Conservation (phyloP, 139 green algal genomes). For the Chlorella sp. region DNA sequence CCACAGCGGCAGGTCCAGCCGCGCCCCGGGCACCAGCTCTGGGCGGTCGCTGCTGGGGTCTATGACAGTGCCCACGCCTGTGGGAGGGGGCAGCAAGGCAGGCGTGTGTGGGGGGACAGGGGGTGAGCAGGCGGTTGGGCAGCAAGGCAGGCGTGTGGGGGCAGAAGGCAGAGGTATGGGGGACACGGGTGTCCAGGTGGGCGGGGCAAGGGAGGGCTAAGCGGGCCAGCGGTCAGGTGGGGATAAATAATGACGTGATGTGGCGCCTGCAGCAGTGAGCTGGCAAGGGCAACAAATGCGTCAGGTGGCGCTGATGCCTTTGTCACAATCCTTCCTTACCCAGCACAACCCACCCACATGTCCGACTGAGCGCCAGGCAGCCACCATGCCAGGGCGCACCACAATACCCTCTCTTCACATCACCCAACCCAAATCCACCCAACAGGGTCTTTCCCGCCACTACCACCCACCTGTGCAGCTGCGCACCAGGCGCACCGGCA, state of each 20-base stretch:
- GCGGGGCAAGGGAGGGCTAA: too few relatives aligned
- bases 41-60: slow-evolving; percentile 54
- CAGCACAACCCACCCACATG: background rate
- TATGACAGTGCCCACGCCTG: slow-evolving; percentile 51
- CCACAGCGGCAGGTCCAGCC: slow-evolving; percentile 64
- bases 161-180: too few relatives aligned
- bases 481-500: background rate
- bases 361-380: background rate
- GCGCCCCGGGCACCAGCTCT: slow-evolving; percentile 36
- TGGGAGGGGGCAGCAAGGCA: background rate
- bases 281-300: too few relatives aligned
- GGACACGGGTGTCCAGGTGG: background rate
- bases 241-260: too few relatives aligned
- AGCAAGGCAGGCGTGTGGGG: too few relatives aligned
- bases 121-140: background rate
- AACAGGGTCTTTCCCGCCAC: too few relatives aligned
- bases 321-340: too few relatives aligned
- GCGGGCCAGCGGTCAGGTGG: too few relatives aligned
- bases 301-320: too few relatives aligned
- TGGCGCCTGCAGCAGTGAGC: too few relatives aligned
- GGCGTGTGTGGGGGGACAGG: background rate
- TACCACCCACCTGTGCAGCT: background rate
- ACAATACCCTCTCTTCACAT: background rate
- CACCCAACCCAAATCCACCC: too few relatives aligned
- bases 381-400: background rate